Conservation (phyloP, 2,329 filamentous ascomycete species). For the Aureobasidium sp. region DNA sequence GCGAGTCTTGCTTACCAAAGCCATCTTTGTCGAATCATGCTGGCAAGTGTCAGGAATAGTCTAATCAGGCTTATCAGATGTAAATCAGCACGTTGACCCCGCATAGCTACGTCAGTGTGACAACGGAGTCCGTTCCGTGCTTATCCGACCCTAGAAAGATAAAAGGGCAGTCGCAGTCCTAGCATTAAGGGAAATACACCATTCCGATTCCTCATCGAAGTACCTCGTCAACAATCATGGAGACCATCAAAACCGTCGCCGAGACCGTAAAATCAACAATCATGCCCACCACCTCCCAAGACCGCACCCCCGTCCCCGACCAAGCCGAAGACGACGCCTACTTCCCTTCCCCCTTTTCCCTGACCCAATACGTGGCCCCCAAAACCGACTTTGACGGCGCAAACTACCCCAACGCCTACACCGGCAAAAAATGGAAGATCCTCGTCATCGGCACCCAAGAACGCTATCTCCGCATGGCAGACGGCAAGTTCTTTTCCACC, state of each 20-base stretch:
- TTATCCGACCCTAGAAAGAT: background rate
- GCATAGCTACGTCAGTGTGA: background rate
- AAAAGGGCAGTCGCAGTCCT: background rate
- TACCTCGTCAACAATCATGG: background rate
- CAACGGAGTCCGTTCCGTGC: background rate
- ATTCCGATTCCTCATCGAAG: background rate
- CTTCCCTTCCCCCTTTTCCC: background rate
- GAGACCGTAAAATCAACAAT: background rate
- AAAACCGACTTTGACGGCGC: constrained; percentile 2
- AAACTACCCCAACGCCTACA: background rate
- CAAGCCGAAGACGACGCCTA: constrained; percentile 1
- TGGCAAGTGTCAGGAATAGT: background rate
- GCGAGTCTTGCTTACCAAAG: background rate
- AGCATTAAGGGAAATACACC: background rate
- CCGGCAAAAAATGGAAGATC: background rate
- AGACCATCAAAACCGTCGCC: background rate
- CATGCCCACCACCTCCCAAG: background rate
- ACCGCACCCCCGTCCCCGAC: constrained; percentile 1
- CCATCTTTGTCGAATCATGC: background rate
- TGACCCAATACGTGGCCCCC: background rate
- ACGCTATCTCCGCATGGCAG: background rate
- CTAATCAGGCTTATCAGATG: background rate
- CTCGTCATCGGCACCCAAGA: background rate
- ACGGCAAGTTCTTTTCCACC: constrained; percentile 3
- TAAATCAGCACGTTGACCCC: background rate